A percentile compares a stretch with the other conserved stretches of the same genome.
phyloP scores from a whole-genome alignment of 2,329 filamentous ascomycete genomes.

The Ophiobolus disseminans region DNA sequence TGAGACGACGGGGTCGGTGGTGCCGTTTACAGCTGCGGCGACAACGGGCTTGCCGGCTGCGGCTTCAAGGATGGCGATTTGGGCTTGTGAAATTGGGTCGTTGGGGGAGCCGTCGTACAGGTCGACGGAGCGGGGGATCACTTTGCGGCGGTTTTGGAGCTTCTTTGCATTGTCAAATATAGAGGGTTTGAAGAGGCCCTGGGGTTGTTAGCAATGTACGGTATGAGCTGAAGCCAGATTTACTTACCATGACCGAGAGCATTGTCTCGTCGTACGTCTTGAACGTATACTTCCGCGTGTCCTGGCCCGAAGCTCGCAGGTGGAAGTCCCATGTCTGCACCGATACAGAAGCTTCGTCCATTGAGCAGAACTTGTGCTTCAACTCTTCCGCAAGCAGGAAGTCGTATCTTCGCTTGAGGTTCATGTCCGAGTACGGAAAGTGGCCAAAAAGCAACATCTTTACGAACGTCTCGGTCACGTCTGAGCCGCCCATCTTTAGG shows the following conservation, averaged over 20 bases:
- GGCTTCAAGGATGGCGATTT: slow-evolving; percentile 69
- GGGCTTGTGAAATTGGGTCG: slow-evolving; percentile 85
- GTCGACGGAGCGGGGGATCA: slow-evolving; percentile 89
- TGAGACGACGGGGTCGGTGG: slow-evolving; percentile 47
- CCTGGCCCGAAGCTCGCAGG: slow-evolving; percentile 83
- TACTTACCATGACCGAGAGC: slow-evolving; percentile 77
- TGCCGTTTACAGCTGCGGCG: slow-evolving; percentile 36
- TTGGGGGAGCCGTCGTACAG: slow-evolving; percentile 93
- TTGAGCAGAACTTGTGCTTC: slow-evolving; percentile 90
- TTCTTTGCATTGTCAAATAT: slow-evolving; percentile 87
- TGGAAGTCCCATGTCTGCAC: slow-evolving; percentile 91
- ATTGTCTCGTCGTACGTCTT: slow-evolving; percentile 97
- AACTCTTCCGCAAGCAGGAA: slow-evolving; percentile 93
- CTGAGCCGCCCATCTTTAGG: slow-evolving; percentile 88
- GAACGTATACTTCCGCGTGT: slow-evolving; percentile 92
- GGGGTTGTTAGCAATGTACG: slow-evolving; percentile 12
- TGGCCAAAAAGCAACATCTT: slow-evolving; percentile 98
- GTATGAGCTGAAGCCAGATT: not conserved
- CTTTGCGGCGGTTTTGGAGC: slow-evolving; percentile 76
- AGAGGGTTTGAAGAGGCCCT: slow-evolving; percentile 85
- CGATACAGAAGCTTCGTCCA: slow-evolving; percentile 87
- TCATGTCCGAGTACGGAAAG: slow-evolving; percentile 95
- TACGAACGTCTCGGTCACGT: slow-evolving; percentile 92
- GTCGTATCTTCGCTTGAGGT: slow-evolving; percentile 87
- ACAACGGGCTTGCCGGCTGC: slow-evolving; percentile 51